These are phyloP conservation scores for Rhizopogon vulgaris DNA, from an alignment of 768 basidiomycete genomes.

Conservation along the genomic window DNA sequence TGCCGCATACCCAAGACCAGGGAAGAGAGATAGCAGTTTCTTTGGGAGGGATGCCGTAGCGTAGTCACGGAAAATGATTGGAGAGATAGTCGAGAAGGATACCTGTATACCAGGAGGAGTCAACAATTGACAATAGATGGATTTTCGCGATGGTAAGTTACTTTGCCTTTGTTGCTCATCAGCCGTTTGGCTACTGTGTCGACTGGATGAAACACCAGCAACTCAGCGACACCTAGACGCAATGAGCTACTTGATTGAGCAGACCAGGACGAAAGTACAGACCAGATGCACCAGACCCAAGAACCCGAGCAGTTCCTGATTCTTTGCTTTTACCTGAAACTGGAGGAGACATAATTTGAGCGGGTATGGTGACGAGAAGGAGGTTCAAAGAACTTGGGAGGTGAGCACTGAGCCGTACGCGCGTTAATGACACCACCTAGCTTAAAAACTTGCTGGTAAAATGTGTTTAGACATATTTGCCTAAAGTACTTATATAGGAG, in stretches of 20 bases:
- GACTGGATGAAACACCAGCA: slow-evolving; percentile 91
- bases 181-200: slow-evolving; percentile 98
- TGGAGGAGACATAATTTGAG: slow-evolving; percentile 40
- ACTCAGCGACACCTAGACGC: slow-evolving; percentile 79
- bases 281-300: slow-evolving; percentile 94
- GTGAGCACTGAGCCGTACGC: background rate
- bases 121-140: background rate
- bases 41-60: slow-evolving; percentile 59
- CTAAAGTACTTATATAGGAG: too few species aligned
- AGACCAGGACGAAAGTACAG: background rate
- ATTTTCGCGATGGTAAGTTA: slow-evolving; percentile 12
- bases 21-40: slow-evolving; percentile 90
- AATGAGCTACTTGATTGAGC: background rate
- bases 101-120: slow-evolving; percentile 36
- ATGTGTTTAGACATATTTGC: background rate
- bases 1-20: slow-evolving; percentile 95
- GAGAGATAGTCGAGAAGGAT: slow-evolving; percentile 53
- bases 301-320: slow-evolving; percentile 82
- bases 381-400: background rate
- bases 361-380: background rate
- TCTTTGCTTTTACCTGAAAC: slow-evolving; percentile 54
- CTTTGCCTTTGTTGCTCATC: slow-evolving; percentile 96
- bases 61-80: slow-evolving; percentile 84
- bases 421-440: background rate
- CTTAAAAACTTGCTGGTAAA: background rate